These are phyloP conservation scores for Xylariaceae sp. DNA, from an alignment of 2,329 filamentous ascomycete genomes.

Conservation along the genomic window DNA sequence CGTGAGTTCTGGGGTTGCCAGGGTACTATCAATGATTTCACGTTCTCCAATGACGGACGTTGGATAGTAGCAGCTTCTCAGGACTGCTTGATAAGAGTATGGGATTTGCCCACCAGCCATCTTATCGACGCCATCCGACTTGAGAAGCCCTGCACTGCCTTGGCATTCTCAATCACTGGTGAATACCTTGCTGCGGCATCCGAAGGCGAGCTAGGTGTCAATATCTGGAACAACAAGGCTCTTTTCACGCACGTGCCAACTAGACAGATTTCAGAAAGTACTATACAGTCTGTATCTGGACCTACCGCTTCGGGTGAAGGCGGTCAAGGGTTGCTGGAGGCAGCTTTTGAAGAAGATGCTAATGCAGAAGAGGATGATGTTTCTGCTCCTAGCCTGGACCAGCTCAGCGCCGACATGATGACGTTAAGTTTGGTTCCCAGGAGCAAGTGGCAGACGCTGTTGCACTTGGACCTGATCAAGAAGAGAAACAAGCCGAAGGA, in stretches of 20 bases:
- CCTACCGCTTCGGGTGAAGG: constrained; percentile 81
- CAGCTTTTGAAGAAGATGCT: constrained; percentile 58
- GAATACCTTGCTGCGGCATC: constrained; percentile 92
- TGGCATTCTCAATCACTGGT: constrained; percentile 83
- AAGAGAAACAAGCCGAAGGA: constrained; percentile 92
- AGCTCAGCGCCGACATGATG: constrained; percentile 76
- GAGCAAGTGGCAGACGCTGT: constrained; percentile 86
- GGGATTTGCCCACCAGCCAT: constrained; percentile 94
- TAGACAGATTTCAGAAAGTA: constrained; percentile 72
- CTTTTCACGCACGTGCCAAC: constrained; percentile 87
- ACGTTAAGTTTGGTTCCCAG: constrained; percentile 87
- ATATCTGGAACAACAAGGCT: constrained; percentile 91
- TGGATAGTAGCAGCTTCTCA: constrained; percentile 89
- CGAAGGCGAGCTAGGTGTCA: constrained; percentile 77
- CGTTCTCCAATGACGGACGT: constrained; percentile 86
- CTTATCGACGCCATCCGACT: constrained; percentile 87
- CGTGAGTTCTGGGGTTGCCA: constrained; percentile 85
- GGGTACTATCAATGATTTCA: constrained; percentile 70
- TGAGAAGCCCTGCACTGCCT: constrained; percentile 69
- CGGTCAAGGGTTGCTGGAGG: constrained; percentile 68
- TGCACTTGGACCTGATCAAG: constrained; percentile 88
- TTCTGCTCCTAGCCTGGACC: constrained; percentile 58
- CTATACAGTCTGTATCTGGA: constrained; percentile 58
- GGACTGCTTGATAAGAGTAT: constrained; percentile 75
- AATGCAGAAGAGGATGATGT: constrained; percentile 49